A percentile compares a stretch with the other conserved stretches of the same genome.
phyloP scores from a whole-genome alignment of 2,329 filamentous ascomycete genomes.

The Penicillium verrucosum region DNA sequence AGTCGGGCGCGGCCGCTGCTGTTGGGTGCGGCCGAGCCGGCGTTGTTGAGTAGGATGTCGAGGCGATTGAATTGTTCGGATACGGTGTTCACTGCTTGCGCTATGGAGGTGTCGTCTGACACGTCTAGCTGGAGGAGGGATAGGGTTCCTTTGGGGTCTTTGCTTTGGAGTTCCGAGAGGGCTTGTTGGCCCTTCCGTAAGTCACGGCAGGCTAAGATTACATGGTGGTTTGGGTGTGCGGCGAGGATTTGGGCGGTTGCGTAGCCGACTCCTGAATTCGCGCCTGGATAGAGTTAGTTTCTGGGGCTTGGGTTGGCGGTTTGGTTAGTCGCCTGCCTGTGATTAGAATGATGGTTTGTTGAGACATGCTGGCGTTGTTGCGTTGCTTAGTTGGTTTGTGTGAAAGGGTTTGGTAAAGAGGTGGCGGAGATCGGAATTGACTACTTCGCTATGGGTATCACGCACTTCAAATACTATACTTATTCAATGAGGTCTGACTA shows the following conservation, averaged over 20 bases:
- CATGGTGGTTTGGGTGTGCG: conserved; percentile 13
- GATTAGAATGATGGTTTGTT: conserved; percentile 8
- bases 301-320: neutral
- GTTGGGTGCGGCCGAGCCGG: conserved; percentile 2
- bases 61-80: conserved; percentile 16
- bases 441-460: neutral
- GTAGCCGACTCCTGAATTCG: conserved; percentile 22
- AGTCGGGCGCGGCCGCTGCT: conserved; percentile 9
- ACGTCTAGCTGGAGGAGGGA: conserved; percentile 38
- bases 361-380: neutral
- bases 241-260: conserved; percentile 15
- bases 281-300: conserved; percentile 11
- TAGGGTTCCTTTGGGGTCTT: conserved; percentile 26
- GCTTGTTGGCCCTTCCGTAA: conserved; percentile 11
- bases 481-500: neutral
- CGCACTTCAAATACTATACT: neutral
- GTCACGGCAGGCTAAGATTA: conserved; percentile 16
- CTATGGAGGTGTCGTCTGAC: conserved; percentile 32
- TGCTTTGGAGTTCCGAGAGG: conserved; percentile 5
- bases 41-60: conserved; percentile 17
- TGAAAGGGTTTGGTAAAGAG: neutral
- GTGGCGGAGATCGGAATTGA: too few relatives aligned
- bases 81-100: conserved; percentile 10
- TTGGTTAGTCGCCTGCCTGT: neutral
- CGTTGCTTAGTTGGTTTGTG: neutral